Evolutionary conservation across 2,329 filamentous ascomycete genomes (phyloP), one percentile per base, ranked within the genome.

Genomic region (Diaporthe capsici): DNA sequence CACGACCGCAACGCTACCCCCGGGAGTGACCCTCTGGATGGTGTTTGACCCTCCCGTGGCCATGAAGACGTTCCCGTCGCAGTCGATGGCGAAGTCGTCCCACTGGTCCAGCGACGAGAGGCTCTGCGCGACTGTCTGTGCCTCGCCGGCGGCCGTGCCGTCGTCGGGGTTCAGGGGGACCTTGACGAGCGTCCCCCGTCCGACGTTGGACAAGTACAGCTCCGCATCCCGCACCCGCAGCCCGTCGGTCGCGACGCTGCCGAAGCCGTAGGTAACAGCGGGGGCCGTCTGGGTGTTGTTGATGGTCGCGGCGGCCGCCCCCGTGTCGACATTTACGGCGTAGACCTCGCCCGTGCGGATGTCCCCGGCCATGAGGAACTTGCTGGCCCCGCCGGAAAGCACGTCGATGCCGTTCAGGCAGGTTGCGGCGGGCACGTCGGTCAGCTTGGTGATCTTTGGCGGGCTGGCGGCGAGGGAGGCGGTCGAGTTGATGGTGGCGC

Each of bases 161-260:
- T 75, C 44, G 15, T 34, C 28, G 0, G n/a, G 13, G 65, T 75
- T 60, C 63, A 81, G 77, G 12, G 61, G 51, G 37, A 82, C 75
- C 22, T 72, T 77, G 63, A 78, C 79, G 5, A 82, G 75, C n/a
- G 73, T 78, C 0, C 77, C 79, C 3, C 76, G 68, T 5, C 77
- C 79, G 22, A 78, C 76, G 47, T 82, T 82, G 51, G 80, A 78
- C 71, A 78, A 81, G 77, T 82, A 82, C 5, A 82, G 78, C 28
- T 75, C 75, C 13, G 57, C 34, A 8, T 74, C 73, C 0, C 75
- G 76, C 55, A 83, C 78, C 79, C 81, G 78, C 39, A 83, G 39
- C 3, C 81, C 81, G 55, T 82, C 81, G 37, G 79, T 76, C 4
- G 78, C 79, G 9, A 78, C 76, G 22, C 72, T 71, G 39, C 73